phyloP scores from a whole-genome alignment of 2,329 filamentous ascomycete species.

The Trichoderma atroviride region DNA sequence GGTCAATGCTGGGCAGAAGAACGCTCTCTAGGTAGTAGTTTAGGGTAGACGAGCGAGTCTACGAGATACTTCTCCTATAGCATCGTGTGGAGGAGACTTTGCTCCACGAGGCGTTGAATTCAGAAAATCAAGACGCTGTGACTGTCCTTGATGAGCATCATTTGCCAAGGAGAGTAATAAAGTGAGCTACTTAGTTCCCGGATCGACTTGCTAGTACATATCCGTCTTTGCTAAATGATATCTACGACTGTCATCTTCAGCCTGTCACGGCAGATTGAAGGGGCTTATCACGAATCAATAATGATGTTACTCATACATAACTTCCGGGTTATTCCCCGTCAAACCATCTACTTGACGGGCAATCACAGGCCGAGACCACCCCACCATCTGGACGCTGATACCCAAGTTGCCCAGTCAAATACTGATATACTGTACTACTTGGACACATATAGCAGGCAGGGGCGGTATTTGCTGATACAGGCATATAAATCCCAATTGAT shows the following conservation, averaged over 20 bases:
- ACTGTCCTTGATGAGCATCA: no score
- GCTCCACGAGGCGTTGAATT: no score
- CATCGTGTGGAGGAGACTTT: no score
- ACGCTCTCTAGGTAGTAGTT: no score
- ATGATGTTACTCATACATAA: neutral
- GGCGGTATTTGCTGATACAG: neutral
- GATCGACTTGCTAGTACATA: neutral
- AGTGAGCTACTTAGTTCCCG: neutral
- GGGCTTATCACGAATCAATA: neutral
- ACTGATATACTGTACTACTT: neutral
- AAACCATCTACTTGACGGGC: neutral
- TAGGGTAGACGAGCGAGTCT: no score
- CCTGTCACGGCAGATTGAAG: neutral
- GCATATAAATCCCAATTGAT: neutral
- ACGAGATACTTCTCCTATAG: no score
- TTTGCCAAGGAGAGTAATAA: no score
- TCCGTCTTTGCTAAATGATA: neutral
- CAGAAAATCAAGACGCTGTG: no score
- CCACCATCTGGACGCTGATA: neutral
- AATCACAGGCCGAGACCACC: neutral
- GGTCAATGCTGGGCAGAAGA: no score
- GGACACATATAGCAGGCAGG: neutral
- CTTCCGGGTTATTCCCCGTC: neutral
- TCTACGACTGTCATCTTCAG: neutral
- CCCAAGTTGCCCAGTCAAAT: neutral